Evolutionary conservation across 2,329 filamentous ascomycete species (phyloP), one percentile per base, ranked within the genome.

Genomic region (Ophiostoma quercus): DNA sequence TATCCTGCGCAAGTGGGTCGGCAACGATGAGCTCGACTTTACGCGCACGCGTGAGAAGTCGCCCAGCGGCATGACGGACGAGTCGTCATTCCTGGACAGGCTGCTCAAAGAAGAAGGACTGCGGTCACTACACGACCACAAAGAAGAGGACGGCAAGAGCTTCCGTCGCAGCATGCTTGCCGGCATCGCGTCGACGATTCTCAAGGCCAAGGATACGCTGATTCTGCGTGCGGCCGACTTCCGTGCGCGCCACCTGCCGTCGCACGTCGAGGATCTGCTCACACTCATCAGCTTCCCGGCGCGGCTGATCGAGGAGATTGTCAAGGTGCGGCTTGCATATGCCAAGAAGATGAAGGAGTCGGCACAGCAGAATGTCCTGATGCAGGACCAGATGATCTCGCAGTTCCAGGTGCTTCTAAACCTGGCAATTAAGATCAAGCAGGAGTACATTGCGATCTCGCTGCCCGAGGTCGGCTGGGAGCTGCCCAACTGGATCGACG

Each of bases 251-350:
- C 94, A 99, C 80, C 83, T 99, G 19, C 95, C 95, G 7, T 94
- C 94, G 0, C 98, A 97, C 77, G 96, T 99, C 71, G 95, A 99
- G 77, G 95, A 99, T 79, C 85, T 99, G 63, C 87, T 98, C 66
- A 97, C 92, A 0, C 84, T 99, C 62, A 97, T 99, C 83, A 98
- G 96, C 80, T 99, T 99, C 76, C 95, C 95, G 0, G 96, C 94
- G 1, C 90, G 95, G 9, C 85, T 99, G 47, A 95, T 99, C 57
- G 93, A 98, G 79, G 95, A 98, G 77, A 96, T 99, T 76, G 97
- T 97, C 77, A 91, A 91, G 68, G 91, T 97, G 75, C 90, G 95
- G 71, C 84, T 98, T 37, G 92, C 90, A 11, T 98, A 97, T 78
- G 94, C 94, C 22, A 92, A 90, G 80, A 94, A 93, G 78, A 96